These are phyloP conservation scores for Vickermania ingenoplastis DNA, from an alignment of 208 protist species.

Conservation along the genomic window DNA sequence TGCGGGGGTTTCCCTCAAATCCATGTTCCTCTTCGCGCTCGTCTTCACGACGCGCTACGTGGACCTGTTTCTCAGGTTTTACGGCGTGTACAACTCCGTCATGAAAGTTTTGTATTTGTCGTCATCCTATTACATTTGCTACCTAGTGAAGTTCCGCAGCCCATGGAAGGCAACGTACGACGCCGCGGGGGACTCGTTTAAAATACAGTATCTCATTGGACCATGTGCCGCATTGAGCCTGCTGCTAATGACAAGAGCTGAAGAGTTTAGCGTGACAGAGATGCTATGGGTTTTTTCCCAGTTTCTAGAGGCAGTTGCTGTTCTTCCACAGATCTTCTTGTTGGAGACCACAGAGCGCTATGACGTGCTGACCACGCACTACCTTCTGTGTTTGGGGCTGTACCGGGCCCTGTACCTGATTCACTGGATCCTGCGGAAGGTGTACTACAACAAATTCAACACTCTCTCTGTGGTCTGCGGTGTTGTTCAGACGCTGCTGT, in stretches of 20 bases:
- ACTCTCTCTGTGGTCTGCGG: conserved; percentile 64
- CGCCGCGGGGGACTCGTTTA: conserved; percentile 83
- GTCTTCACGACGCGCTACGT: conserved; percentile 93
- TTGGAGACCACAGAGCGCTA: conserved; percentile 91
- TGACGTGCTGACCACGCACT: conserved; percentile 92
- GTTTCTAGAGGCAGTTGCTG: conserved; percentile 94
- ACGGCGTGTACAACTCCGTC: conserved; percentile 87
- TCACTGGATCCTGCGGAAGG: conserved; percentile 92
- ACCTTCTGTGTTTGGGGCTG: conserved; percentile 88
- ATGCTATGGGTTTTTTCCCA: conserved; percentile 93
- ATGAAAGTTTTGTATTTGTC: conserved; percentile 95
- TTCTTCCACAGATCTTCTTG: conserved; percentile 94
- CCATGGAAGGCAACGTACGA: conserved; percentile 91
- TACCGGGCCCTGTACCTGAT: conserved; percentile 94
- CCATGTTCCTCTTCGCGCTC: conserved; percentile 88
- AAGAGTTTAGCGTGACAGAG: conserved; percentile 59
- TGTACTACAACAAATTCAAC: conserved; percentile 50
- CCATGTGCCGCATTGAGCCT: conserved; percentile 63
- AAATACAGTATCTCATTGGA: conserved; percentile 83
- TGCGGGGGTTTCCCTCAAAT: conserved; percentile 92
- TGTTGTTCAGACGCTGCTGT: conserved; percentile 91
- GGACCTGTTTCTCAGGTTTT: conserved; percentile 78
- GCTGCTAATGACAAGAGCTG: conserved; percentile 5
- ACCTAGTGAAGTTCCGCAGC: conserved; percentile 83
- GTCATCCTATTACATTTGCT: conserved; percentile 84